Conservation (phyloP, 208 protist species). For the Trypanosoma mega region DNA sequence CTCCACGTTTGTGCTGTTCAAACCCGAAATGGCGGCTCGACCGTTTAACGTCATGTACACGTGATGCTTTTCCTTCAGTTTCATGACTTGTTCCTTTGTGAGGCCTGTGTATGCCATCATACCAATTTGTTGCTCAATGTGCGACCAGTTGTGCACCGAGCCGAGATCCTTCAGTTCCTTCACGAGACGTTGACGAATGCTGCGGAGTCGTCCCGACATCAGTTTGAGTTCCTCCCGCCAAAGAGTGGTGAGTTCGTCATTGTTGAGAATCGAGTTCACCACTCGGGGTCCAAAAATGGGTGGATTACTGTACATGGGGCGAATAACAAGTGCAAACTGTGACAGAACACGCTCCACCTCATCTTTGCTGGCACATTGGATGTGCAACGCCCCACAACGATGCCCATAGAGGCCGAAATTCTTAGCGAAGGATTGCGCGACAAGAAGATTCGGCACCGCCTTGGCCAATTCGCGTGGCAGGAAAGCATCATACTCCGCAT, state of each 20-base stretch:
- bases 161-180: constrained; percentile 57
- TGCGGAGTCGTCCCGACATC: constrained; percentile 82
- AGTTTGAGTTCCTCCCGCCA: constrained; percentile 87
- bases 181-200: constrained; percentile 61
- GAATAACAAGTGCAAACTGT: constrained; percentile 92
- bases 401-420: constrained; percentile 98
- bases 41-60: constrained; percentile 79
- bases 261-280: constrained; percentile 86
- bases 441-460: constrained; percentile 70
- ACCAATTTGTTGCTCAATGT: constrained; percentile 93
- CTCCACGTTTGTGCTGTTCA: constrained; percentile 64
- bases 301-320: constrained; percentile 96
- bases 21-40: constrained; percentile 70
- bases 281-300: constrained; percentile 94
- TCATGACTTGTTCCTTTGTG: constrained; percentile 61
- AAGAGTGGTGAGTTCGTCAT: constrained; percentile 51
- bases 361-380: constrained; percentile 58
- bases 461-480: constrained; percentile 60
- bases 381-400: constrained; percentile 88
- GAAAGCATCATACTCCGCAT: constrained; percentile 89
- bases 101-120: constrained; percentile 97
- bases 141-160: constrained; percentile 81
- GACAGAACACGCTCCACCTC: constrained; percentile 77
- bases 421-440: constrained; percentile 96
- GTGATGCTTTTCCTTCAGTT: constrained; percentile 53